Conservation (phyloP, 305 asterid species). For the Fraxinus paxiana region DNA sequence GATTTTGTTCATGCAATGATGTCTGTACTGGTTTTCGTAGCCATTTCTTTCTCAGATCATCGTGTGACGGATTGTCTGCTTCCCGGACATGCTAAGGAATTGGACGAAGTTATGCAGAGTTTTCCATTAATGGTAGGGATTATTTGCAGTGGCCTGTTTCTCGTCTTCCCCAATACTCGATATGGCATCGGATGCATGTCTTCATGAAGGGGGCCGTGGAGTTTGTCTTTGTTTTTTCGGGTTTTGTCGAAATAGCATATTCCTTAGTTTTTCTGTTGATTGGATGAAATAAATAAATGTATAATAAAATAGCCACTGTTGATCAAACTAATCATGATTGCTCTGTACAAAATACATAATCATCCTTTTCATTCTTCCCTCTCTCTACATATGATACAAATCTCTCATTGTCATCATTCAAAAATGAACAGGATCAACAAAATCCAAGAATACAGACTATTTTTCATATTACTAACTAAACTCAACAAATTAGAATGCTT, state of each 20-base stretch:
- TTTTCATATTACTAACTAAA: conserved; percentile 4
- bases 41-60: conserved; percentile 79
- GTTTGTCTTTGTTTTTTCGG: background rate
- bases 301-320: background rate
- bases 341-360: background rate
- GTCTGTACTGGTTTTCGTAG: conserved; percentile 74
- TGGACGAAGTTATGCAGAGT: conserved; percentile 85
- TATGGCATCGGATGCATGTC: conserved; percentile 81
- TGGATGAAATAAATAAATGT: background rate
- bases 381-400: conserved; percentile 32
- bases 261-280: background rate
- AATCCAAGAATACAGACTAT: conserved; percentile 1
- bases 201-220: conserved; percentile 23
- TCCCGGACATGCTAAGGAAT: conserved; percentile 62
- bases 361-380: background rate
- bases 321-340: background rate
- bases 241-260: background rate
- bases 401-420: conserved; percentile 12
- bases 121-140: conserved; percentile 89
- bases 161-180: conserved; percentile 80
- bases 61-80: conserved; percentile 72
- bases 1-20: conserved; percentile 81
- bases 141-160: conserved; percentile 75
- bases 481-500: background rate
- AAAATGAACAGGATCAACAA: conserved; percentile 17